Conservation (phyloP, 305 asterid genomes). For the Ajuga reptans region DNA sequence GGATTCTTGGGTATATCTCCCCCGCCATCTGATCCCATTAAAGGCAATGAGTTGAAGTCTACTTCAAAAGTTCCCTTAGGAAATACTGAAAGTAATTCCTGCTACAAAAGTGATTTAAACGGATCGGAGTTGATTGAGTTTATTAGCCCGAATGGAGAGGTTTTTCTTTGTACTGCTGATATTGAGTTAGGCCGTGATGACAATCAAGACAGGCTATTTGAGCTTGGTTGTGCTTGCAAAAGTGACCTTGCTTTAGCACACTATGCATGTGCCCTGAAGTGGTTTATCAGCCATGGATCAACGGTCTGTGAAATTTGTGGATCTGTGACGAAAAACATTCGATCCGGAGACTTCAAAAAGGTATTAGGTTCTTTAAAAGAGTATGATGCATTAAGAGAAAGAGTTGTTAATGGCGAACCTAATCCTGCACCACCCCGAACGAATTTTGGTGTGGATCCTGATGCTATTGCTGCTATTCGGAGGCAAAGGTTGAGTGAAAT, state of each 20-base stretch:
- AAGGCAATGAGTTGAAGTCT: slow-evolving; percentile 33
- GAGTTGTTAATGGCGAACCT: slow-evolving; percentile 69
- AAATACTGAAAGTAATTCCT: slow-evolving; percentile 33
- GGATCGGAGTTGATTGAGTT: slow-evolving; percentile 62
- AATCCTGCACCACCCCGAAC: slow-evolving; percentile 41
- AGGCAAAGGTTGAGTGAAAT: slow-evolving; percentile 86
- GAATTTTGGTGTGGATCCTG: slow-evolving; percentile 68
- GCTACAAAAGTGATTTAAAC: slow-evolving; percentile 26
- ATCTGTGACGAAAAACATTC: slow-evolving; percentile 49
- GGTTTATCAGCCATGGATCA: slow-evolving; percentile 91
- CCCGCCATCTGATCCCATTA: slow-evolving; percentile 32
- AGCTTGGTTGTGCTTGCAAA: slow-evolving; percentile 89
- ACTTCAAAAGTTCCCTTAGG: slow-evolving; percentile 24
- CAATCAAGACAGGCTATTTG: slow-evolving; percentile 49
- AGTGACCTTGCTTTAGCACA: slow-evolving; percentile 80
- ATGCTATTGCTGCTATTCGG: slow-evolving; percentile 83
- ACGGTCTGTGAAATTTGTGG: slow-evolving; percentile 84
- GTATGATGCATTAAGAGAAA: slow-evolving; percentile 57
- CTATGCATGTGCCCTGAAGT: slow-evolving; percentile 89
- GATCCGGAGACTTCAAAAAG: slow-evolving; percentile 54
- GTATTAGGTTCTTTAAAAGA: slow-evolving; percentile 59
- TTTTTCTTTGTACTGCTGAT: slow-evolving; percentile 67
- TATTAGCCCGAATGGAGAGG: slow-evolving; percentile 79
- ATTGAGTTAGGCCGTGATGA: slow-evolving; percentile 57
- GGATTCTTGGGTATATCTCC: slow-evolving; percentile 64